Conservation (phyloP, 2,329 filamentous ascomycete genomes). For the Talaromyces sp. region DNA sequence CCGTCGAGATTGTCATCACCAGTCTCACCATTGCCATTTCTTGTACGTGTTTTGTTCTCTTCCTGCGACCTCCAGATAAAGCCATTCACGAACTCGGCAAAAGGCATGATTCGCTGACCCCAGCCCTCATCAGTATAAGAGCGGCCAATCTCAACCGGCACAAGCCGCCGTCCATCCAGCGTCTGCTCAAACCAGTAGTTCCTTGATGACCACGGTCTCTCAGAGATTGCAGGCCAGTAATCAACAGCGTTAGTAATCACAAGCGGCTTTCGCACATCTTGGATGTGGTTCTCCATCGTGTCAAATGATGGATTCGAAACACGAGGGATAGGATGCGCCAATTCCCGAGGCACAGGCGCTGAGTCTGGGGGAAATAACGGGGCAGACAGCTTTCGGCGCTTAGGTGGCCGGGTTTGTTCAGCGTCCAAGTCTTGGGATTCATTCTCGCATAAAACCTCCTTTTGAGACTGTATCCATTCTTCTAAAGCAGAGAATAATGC, state of each 20-base stretch:
- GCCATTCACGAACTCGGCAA: constrained; percentile 61
- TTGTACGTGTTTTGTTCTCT: not conserved
- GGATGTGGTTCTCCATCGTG: constrained; percentile 58
- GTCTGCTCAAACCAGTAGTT: constrained; percentile 70
- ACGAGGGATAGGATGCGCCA: constrained; percentile 34
- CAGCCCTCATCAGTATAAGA: constrained; percentile 84
- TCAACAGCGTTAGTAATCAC: constrained; percentile 62
- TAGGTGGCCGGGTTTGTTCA: constrained; percentile 14
- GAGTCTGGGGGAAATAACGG: constrained; percentile 29
- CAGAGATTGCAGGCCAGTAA: constrained; percentile 71
- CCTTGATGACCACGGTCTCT: constrained; percentile 65
- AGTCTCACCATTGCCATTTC: not conserved
- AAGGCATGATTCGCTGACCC: constrained; percentile 75
- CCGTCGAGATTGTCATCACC: constrained; percentile 5
- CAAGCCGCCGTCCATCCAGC: constrained; percentile 68
- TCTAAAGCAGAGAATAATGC: constrained; percentile 29
- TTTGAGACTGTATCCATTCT: constrained; percentile 12
- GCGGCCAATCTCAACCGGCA: constrained; percentile 79
- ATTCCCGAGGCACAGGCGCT: constrained; percentile 23
- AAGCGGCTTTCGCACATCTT: constrained; percentile 50
- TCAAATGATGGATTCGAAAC: constrained; percentile 49
- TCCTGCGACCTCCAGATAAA: constrained; percentile 47
- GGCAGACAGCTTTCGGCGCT: constrained; percentile 27
- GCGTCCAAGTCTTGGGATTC: not conserved
- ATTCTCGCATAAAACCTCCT: not conserved